Evolutionary conservation across 768 basidiomycete species (phyloP).

Genomic region (Kwoniella mangroviensis): DNA sequence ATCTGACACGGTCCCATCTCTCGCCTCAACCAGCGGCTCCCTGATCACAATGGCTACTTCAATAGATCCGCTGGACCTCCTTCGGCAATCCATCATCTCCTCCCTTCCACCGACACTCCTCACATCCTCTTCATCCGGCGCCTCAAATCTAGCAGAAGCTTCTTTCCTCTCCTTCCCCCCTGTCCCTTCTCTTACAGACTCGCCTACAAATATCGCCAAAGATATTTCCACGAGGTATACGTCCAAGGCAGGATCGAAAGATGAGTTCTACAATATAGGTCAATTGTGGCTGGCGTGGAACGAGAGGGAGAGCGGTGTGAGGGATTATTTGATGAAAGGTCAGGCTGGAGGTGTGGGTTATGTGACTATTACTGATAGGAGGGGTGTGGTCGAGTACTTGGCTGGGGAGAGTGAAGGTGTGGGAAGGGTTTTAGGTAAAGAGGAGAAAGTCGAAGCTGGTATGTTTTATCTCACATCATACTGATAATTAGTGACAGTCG

Average conservation of each 20-base stretch:
- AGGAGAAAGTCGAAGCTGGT: slow-evolving; percentile 51
- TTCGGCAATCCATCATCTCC: slow-evolving; percentile 49
- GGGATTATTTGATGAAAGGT: slow-evolving; percentile 87
- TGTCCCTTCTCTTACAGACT: slow-evolving; percentile 19
- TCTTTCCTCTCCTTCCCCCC: slow-evolving; percentile 67
- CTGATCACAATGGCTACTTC: slow-evolving; percentile 16
- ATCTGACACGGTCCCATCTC: background rate
- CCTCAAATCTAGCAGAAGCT: slow-evolving; percentile 63
- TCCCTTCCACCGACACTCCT: slow-evolving; percentile 42
- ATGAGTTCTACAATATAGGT: slow-evolving; percentile 74
- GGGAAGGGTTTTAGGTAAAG: slow-evolving; percentile 63
- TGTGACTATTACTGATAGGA: slow-evolving; percentile 85
- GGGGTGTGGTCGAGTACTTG: slow-evolving; percentile 84
- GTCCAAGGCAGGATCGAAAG: slow-evolving; percentile 60
- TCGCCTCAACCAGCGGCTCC: background rate
- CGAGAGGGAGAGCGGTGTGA: slow-evolving; percentile 71
- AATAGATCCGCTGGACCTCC: slow-evolving; percentile 53
- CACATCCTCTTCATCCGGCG: slow-evolving; percentile 44
- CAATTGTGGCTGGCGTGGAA: slow-evolving; percentile 86
- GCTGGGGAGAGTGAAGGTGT: slow-evolving; percentile 64
- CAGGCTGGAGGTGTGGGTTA: slow-evolving; percentile 74
- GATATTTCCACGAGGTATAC: slow-evolving; percentile 75
- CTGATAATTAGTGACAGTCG: background rate
- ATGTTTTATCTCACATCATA: slow-evolving; percentile 10
- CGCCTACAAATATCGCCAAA: slow-evolving; percentile 65